Conservation (phyloP, 1,284 basidiomycete species). For the Rhodotorula sp. region DNA sequence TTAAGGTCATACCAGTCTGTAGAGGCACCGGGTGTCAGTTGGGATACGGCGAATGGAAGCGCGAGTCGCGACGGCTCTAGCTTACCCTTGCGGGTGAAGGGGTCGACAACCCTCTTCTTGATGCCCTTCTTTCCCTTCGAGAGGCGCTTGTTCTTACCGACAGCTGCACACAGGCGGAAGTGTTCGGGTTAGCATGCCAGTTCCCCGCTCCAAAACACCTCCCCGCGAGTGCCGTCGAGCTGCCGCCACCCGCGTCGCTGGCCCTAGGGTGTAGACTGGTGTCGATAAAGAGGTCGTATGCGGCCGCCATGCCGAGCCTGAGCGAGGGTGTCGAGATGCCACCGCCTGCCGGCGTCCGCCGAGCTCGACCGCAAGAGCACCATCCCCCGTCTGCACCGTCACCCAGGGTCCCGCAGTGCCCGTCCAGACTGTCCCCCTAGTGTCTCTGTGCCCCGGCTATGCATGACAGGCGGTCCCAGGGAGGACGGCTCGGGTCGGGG, state of each 20-base stretch:
- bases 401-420: too few species aligned
- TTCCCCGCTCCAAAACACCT: too few species aligned
- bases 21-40: neutral
- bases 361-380: too few species aligned
- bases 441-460: neutral
- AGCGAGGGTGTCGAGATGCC: too few species aligned
- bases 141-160: constrained; percentile 89
- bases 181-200: neutral
- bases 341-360: too few species aligned
- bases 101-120: constrained; percentile 97
- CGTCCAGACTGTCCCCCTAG: too few species aligned
- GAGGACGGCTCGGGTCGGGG: neutral
- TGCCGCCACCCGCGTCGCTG: neutral
- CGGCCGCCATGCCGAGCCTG: too few species aligned
- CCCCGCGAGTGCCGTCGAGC: neutral
- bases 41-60: neutral
- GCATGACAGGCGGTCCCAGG: neutral
- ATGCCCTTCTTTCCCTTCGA: constrained; percentile 99
- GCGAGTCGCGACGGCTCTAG: constrained; percentile 1
- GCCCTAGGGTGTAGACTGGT: too few species aligned
- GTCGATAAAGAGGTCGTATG: too few species aligned
- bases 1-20: constrained; percentile 99
- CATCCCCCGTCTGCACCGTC: too few species aligned
- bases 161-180: constrained; percentile 41
- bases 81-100: constrained; percentile 95